Evolutionary conservation across 768 basidiomycete genomes (phyloP), one percentile per base, ranked within the genome.

Genomic region (Rhodotorula sphaerocarpa): DNA sequence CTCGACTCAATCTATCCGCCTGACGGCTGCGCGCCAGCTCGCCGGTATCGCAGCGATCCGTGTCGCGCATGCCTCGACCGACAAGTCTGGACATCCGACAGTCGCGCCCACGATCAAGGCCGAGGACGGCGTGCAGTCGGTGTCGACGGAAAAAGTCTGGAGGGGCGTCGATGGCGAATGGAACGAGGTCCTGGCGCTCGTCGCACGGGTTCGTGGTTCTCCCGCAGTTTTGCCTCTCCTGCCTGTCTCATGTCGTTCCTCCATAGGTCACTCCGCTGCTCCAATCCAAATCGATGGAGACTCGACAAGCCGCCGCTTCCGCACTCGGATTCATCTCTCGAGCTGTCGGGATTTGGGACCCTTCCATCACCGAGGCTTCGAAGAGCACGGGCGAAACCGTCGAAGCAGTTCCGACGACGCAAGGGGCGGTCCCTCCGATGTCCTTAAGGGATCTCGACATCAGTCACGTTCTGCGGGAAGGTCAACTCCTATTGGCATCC

Each of bases 11-110:
- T 86, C 87, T 53, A 86, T 99, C 69, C 83, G 92, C 73, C 84
- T 84, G 66, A 95, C 95, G n/a, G 93, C 95, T 1, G 92, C 92
- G 7, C 91, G 90, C 72, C 95, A 99, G 75, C 80, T 99, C 48
- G 91, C 91, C 0, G 88, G 92, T 66, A 80, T 99, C 55, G 90
- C 90, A 0, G 85, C 83, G 25, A 86, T 90, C 76, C 85, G 85
- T 69, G 86, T 95, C 61, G 54, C 61, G 20, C 89, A 64, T 84
- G 62, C 70, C 11, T 64, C 67, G 1, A 48, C 52, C 21, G 42
- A 63, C 50, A 39, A 30, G 14, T 42, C 50, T 33, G 57, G 46
- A 20, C 72, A 51, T 27, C 82, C 55, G 1, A 44, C 28, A 12
- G 48, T 80, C 83, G 15, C 46, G 9, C 4, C 9, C 12, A 43